Evolutionary conservation across 768 basidiomycete species (phyloP).

Genomic region (Ramaria rubella): DNA sequence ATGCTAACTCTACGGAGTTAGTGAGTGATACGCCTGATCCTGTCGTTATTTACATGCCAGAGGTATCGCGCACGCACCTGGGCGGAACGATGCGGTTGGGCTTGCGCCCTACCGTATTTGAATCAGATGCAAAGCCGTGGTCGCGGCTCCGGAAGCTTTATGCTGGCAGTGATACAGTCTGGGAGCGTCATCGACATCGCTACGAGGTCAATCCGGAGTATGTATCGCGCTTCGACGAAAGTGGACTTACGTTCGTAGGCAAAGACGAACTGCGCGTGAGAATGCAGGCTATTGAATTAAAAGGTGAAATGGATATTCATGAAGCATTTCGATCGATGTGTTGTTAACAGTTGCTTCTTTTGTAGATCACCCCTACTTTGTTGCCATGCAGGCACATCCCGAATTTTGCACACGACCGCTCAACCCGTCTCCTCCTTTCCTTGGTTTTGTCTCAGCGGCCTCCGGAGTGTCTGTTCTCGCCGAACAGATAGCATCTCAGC

Average conservation of each 20-base stretch:
- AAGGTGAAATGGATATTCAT: constrained; percentile 38
- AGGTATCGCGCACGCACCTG: constrained; percentile 96
- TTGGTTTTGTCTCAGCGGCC: constrained; percentile 89
- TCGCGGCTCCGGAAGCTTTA: constrained; percentile 74
- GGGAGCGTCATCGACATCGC: constrained; percentile 95
- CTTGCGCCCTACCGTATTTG: constrained; percentile 90
- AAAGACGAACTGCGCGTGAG: constrained; percentile 94
- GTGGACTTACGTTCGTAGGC: constrained; percentile 75
- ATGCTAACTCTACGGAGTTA: constrained; percentile 85
- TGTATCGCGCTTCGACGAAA: constrained; percentile 60
- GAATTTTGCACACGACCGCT: constrained; percentile 98
- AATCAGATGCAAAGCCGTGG: constrained; percentile 59
- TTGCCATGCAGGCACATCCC: constrained; percentile 93
- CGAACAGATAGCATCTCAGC: constrained; percentile 68
- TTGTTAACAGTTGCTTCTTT: neutral
- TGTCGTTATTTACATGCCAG: constrained; percentile 95
- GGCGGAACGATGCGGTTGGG: constrained; percentile 99
- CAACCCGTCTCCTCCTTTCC: constrained; percentile 95
- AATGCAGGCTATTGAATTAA: constrained; percentile 93
- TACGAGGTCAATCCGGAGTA: constrained; percentile 93
- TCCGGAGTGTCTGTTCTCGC: constrained; percentile 49
- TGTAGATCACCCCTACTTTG: constrained; percentile 87
- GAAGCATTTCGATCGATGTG: neutral
- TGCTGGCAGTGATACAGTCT: constrained; percentile 72
- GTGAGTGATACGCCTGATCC: constrained; percentile 53